A percentile compares a stretch with the other conserved stretches of the same genome.
Conservation (phyloP, 1,284 basidiomycete genomes). For the Heterobasidion irregulare region DNA sequence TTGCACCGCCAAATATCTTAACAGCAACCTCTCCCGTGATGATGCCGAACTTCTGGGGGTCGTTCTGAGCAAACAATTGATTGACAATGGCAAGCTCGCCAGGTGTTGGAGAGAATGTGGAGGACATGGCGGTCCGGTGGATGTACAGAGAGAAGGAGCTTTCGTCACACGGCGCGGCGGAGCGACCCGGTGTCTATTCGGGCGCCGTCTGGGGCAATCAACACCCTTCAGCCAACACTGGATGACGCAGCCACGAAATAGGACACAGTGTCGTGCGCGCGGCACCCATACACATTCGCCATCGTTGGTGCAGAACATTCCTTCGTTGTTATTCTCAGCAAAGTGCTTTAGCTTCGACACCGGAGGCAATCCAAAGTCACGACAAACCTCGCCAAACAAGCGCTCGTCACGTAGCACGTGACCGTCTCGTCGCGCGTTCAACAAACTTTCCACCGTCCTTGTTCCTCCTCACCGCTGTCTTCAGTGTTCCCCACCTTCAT, state of each 20-base stretch:
- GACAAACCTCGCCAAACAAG: too few species aligned
- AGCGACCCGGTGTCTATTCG: not conserved
- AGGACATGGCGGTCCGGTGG: slow-evolving; percentile 34
- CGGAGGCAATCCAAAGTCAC: too few species aligned
- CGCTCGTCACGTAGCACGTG: not conserved
- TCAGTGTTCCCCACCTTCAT: not conserved
- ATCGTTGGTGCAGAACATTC: too few species aligned
- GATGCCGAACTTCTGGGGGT: slow-evolving; percentile 72
- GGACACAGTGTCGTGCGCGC: too few species aligned
- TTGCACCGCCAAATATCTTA: slow-evolving; percentile 72
- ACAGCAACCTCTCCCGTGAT: slow-evolving; percentile 83
- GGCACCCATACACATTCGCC: too few species aligned
- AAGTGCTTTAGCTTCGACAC: too few species aligned
- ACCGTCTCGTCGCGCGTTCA: not conserved
- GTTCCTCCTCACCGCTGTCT: not conserved
- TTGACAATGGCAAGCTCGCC: slow-evolving; percentile 61
- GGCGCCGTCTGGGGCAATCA: not conserved
- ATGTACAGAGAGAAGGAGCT: not conserved
- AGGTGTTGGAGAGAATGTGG: slow-evolving; percentile 53
- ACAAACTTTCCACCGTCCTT: not conserved
- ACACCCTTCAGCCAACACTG: not conserved
- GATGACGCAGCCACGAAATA: not conserved
- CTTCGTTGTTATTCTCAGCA: too few species aligned
- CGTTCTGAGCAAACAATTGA: slow-evolving; percentile 61
- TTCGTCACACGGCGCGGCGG: not conserved